Evolutionary conservation across 2,329 filamentous ascomycete species (phyloP), one percentile per base, ranked within the genome.

Genomic region (Tympanopsis confertula): DNA sequence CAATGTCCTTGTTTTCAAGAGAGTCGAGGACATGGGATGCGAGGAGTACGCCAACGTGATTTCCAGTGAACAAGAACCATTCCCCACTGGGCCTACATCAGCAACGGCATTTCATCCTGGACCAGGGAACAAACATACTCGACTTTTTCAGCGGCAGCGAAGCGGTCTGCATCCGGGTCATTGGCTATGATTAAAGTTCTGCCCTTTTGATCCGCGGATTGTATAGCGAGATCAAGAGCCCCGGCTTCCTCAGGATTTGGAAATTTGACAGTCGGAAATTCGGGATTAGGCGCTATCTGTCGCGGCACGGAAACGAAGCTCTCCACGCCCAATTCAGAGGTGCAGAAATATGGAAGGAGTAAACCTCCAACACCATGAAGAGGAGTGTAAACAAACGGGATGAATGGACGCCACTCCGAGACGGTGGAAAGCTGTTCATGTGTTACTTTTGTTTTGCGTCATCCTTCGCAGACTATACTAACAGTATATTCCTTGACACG

Each of bases 231-330:
- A 46, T 78, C 66, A 12, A 81, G 55, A 3, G 76, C 74, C 5
- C 75, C 75, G 40, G 68, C 67, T 48, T 81, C 76, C 50, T 81
- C 76, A 0, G 76, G 76, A 45, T 81, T 81, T 0, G 76, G 76
- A 43, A 79, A 80, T 19, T 66, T 65, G 13, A 80, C 72, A 0
- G 75, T 80, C 0, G 74, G 71, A 39, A 81, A 81, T 39, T 77
- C 65, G 0, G 75, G 73, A 47, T 81, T 65, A 4, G 76, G 74
- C n/a, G 68, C 47, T 22, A 66, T 63, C 52, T 78, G 73, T 32
- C 59, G 54, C 42, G 47, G 39, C 35, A 62, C 61, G 35, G 53
- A 45, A 4, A 46, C 50, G 38, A 60, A 58, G 24, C 55, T 39
- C 20, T 17, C 26, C 35, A 29, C 14, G 24, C 5, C 15, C 26